phyloP scores from a whole-genome alignment of 768 basidiomycete species.

The Boletus subcaerulescens region DNA sequence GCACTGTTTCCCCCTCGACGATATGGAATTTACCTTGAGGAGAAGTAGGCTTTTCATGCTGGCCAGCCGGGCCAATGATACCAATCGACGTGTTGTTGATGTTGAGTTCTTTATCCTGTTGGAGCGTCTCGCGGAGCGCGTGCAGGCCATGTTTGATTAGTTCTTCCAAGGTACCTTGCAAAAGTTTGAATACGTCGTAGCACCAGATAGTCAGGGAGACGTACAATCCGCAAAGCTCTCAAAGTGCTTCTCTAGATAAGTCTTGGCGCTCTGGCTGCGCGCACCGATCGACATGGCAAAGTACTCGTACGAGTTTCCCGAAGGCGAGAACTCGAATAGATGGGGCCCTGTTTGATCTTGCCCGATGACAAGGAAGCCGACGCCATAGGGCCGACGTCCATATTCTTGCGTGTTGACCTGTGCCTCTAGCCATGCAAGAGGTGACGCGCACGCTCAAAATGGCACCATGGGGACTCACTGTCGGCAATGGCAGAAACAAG shows the following conservation, averaged over 20 bases:
- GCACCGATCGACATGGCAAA: slow-evolving; percentile 99
- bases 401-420: slow-evolving; percentile 99
- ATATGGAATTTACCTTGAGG: slow-evolving; percentile 74
- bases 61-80: slow-evolving; percentile 75
- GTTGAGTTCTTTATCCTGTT: slow-evolving; percentile 96
- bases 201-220: slow-evolving; percentile 25
- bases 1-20: slow-evolving; percentile 77
- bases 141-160: slow-evolving; percentile 92
- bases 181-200: background rate
- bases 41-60: slow-evolving; percentile 51
- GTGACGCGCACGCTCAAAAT: background rate
- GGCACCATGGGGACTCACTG: slow-evolving; percentile 53
- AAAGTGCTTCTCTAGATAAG: slow-evolving; percentile 94
- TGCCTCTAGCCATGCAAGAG: slow-evolving; percentile 59
- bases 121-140: slow-evolving; percentile 93
- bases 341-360: slow-evolving; percentile 96
- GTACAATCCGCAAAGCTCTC: slow-evolving; percentile 82
- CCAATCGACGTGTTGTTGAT: slow-evolving; percentile 93
- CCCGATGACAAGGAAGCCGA: slow-evolving; percentile 97
- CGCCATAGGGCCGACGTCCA: slow-evolving; percentile 95
- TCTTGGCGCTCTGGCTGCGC: slow-evolving; percentile 96
- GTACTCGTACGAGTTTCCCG: slow-evolving; percentile 96
- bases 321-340: slow-evolving; percentile 96
- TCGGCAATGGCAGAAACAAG: slow-evolving; percentile 93
- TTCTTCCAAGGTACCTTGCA: slow-evolving; percentile 75